Evolutionary conservation across 805 yeast genomes (phyloP), one percentile per base, ranked within the genome.

Genomic region (Candida nanaspora): DNA sequence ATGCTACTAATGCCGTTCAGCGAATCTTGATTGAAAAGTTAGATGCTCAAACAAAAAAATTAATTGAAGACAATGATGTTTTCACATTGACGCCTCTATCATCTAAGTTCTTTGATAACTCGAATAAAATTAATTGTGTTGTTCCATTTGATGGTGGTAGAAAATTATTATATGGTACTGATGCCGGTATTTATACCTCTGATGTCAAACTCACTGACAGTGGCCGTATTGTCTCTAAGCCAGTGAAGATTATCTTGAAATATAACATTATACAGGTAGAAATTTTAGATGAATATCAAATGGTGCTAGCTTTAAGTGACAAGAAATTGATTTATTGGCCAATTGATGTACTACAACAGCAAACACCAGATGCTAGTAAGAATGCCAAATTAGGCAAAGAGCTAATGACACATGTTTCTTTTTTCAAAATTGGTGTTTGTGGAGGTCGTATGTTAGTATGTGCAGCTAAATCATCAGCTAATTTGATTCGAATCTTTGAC

Each of bases 71-170:
- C 40, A 77, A 87, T 45, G 93, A 87, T 50, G 82, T 91, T 46
- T 88, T 84, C 60, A 80, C 93, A 1, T 66, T 82, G 47, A 78
- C 81, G 15, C 82, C 87, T 45, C 70, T 86, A 41, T 85, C 83
- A 47, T 80, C 86, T 20, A 71, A 83, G 45, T 78, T 78, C 53
- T 89, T 89, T 61, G 87, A 79, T 48, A 77, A 80, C 37, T 71
- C 70, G 18, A 79, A 89, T 55, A 76, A 83, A 45, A 85, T 91
- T 51, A 88, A 86, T 56, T 88, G 97, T 67, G 91, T 88, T 23
- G 88, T 85, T 31, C 95, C 96, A 27, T 83, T 86, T 59, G 95
- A 93, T 56, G 96, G 96, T 40, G 98, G 98, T 18, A 76, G 95
- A 48, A 86, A 89, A 56, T 65, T 89, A 48, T 60, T 93, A 28